Percentiles rank a stretch among this genome's conserved stretches.
phyloP scores from a whole-genome alignment of 208 protist genomes.

The Acanthamoeba sp. region DNA sequence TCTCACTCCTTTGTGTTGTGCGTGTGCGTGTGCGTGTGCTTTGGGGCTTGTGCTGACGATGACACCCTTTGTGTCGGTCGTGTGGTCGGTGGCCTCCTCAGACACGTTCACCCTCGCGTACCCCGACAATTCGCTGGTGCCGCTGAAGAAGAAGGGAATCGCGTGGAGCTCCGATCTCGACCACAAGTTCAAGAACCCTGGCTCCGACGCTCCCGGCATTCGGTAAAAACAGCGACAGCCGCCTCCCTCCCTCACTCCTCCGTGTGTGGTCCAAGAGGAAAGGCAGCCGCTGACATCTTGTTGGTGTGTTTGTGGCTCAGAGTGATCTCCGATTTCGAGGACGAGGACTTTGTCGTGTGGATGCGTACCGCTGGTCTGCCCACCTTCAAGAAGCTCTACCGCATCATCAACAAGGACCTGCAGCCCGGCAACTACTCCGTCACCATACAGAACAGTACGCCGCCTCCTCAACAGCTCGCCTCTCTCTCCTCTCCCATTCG shows the following conservation, averaged over 20 bases:
- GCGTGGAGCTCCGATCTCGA: conserved; percentile 94
- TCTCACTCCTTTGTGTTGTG: no score
- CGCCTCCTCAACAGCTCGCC: not conserved
- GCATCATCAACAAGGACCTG: conserved; percentile 93
- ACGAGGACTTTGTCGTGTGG: conserved; percentile 99
- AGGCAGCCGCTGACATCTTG: not conserved
- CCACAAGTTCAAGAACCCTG: conserved; percentile 91
- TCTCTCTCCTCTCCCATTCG: not conserved
- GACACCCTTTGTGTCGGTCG: not conserved
- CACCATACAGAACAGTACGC: conserved; percentile 91
- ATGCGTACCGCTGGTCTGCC: conserved; percentile 96
- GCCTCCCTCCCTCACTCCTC: conserved; percentile 9
- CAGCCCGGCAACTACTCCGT: conserved; percentile 93
- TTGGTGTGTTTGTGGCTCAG: not conserved
- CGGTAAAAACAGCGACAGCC: not conserved
- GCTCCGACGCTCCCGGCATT: conserved; percentile 54
- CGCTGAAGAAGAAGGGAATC: conserved; percentile 93
- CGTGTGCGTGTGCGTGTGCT: no score
- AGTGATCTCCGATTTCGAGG: conserved; percentile 82
- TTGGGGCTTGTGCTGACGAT: no score
- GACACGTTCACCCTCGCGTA: conserved; percentile 69
- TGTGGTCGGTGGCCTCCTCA: not conserved
- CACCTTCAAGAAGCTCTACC: conserved; percentile 97
- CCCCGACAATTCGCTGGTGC: conserved; percentile 25
- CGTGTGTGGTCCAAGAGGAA: no score